Conservation (phyloP, 2,329 filamentous ascomycete genomes). For the Fusarium virguliforme region DNA sequence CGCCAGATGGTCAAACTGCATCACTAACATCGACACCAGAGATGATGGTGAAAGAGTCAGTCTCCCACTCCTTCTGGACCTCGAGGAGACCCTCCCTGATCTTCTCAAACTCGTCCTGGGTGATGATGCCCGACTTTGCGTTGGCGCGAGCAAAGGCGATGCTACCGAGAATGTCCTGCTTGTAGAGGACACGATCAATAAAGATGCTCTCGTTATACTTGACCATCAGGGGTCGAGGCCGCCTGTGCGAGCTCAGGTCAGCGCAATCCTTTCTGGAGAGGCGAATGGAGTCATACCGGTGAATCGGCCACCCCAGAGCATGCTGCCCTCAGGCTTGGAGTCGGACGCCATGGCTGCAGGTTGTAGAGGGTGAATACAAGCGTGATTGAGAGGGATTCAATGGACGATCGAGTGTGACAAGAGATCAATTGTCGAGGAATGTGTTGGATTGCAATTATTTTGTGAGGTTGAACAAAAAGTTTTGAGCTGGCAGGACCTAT, state of each 20-base stretch:
- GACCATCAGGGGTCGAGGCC: conserved; percentile 86
- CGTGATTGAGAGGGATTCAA: neutral
- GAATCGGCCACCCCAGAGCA: conserved; percentile 67
- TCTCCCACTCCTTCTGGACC: conserved; percentile 70
- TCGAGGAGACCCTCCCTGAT: conserved; percentile 80
- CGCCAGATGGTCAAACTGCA: neutral
- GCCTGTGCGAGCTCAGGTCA: conserved; percentile 64
- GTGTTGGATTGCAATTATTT: conserved; percentile 10
- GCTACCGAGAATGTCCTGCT: conserved; percentile 84
- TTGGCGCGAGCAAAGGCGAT: conserved; percentile 90
- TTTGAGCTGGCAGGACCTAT: conserved; percentile 13
- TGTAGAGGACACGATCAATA: conserved; percentile 84
- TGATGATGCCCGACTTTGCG: conserved; percentile 81
- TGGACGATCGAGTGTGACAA: conserved; percentile 7
- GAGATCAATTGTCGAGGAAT: conserved; percentile 4
- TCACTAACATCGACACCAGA: conserved; percentile 64
- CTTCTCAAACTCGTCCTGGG: conserved; percentile 78
- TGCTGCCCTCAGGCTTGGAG: conserved; percentile 53
- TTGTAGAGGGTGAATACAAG: conserved; percentile 3
- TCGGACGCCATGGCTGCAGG: conserved; percentile 47
- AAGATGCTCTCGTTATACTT: conserved; percentile 87
- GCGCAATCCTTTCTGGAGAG: conserved; percentile 16
- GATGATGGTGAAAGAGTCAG: conserved; percentile 66
- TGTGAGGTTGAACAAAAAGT: conserved; percentile 21
- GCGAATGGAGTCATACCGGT: conserved; percentile 58